phyloP scores from a whole-genome alignment of 2,329 filamentous ascomycete genomes.

The Plenodomus lindquistii region DNA sequence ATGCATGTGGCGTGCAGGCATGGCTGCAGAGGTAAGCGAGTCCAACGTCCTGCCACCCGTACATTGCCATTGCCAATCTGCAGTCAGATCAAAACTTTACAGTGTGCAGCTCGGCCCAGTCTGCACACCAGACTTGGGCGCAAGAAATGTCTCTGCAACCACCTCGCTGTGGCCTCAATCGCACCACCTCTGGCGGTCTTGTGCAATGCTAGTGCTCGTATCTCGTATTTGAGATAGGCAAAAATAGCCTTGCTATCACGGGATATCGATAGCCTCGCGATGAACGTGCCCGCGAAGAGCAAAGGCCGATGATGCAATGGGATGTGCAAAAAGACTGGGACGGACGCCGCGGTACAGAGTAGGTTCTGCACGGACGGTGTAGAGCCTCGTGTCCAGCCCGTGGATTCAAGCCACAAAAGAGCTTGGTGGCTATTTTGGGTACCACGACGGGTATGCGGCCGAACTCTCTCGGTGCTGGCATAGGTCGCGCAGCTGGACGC shows the following conservation, averaged over 20 bases:
- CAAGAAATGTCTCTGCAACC: neutral
- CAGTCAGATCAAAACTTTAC: neutral
- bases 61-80: conserved; percentile 8
- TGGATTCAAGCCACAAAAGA: conserved; percentile 8
- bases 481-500: neutral
- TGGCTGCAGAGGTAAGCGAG: conserved; percentile 13
- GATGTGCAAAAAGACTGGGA: too few relatives aligned
- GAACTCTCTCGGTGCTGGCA: neutral
- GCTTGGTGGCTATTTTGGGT: conserved; percentile 14
- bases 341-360: too few relatives aligned
- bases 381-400: conserved; percentile 10
- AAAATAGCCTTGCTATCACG: conserved; percentile 1
- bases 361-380: neutral
- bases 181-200: neutral
- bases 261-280: conserved; percentile 4
- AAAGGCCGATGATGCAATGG: conserved; percentile 14
- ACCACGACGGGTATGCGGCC: conserved; percentile 3
- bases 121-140: neutral
- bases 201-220: neutral
- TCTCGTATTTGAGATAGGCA: neutral
- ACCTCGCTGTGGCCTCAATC: neutral
- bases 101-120: conserved; percentile 7
- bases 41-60: conserved; percentile 8
- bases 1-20: conserved; percentile 23
- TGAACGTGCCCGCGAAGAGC: neutral